A percentile compares a stretch with the other conserved stretches of the same genome.
phyloP scores from a whole-genome alignment of 2,329 filamentous ascomycete genomes.

The Dothidotthia symphoricarpi region DNA sequence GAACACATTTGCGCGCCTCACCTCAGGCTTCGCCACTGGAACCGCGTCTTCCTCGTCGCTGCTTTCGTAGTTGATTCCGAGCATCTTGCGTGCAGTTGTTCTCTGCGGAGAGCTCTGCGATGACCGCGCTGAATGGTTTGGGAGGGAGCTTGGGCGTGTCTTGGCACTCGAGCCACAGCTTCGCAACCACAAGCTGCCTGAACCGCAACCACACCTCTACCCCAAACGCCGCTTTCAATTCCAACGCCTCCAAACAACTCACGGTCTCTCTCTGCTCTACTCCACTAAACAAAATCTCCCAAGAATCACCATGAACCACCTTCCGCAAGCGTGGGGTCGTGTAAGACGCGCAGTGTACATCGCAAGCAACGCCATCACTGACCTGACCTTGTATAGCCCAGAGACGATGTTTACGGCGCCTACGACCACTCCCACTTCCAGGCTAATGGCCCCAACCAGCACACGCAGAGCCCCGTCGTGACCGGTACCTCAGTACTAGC shows the following conservation, averaged over 20 bases:
- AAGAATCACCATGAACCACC: slow-evolving; percentile 59
- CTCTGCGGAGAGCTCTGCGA: slow-evolving; percentile 20
- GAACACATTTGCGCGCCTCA: slow-evolving; percentile 34
- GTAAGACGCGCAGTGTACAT: slow-evolving; percentile 45
- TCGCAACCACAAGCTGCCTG: slow-evolving; percentile 33
- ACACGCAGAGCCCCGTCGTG: slow-evolving; percentile 89
- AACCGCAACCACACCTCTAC: slow-evolving; percentile 21
- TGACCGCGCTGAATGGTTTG: slow-evolving; percentile 4
- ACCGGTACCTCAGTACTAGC: slow-evolving; percentile 95
- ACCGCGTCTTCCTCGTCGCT: slow-evolving; percentile 49
- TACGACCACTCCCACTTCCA: slow-evolving; percentile 88
- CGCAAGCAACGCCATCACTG: slow-evolving; percentile 16
- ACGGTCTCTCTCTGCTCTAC: not conserved
- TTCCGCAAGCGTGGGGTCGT: slow-evolving; percentile 65
- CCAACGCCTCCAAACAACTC: slow-evolving; percentile 2
- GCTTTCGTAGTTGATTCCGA: slow-evolving; percentile 46
- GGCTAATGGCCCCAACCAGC: slow-evolving; percentile 63
- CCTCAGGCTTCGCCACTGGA: slow-evolving; percentile 35
- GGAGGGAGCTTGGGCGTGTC: not conserved
- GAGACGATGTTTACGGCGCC: slow-evolving; percentile 93
- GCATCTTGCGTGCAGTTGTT: slow-evolving; percentile 26
- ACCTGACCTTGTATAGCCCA: slow-evolving; percentile 61
- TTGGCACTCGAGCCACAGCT: slow-evolving; percentile 12
- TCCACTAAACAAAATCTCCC: not conserved
- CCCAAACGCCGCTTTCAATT: slow-evolving; percentile 13